phyloP scores from a whole-genome alignment of 352 stramenopile species.

The Blastocystis hominis region DNA sequence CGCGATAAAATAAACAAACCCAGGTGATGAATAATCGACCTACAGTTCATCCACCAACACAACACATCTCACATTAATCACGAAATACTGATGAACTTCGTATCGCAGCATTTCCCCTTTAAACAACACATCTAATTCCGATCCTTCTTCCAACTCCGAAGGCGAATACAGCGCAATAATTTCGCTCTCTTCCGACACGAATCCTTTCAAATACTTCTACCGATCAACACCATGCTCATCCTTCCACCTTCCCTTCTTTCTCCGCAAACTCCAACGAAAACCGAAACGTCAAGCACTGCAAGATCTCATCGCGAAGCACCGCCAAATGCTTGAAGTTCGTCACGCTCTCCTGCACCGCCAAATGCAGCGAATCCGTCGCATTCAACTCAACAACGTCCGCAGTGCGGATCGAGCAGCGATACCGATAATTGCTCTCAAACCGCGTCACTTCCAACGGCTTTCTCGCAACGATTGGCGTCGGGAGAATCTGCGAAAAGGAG shows the following conservation, averaged over 20 bases:
- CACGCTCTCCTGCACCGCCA: slow-evolving; percentile 3
- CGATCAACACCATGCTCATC: neutral
- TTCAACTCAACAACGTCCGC: neutral
- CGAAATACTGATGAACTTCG: slow-evolving; percentile 5
- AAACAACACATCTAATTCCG: neutral
- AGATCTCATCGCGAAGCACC: neutral
- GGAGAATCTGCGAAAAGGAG: neutral
- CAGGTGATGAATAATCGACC: neutral
- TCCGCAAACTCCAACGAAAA: neutral
- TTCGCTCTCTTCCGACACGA: neutral
- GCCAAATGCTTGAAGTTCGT: neutral
- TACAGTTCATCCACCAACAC: neutral
- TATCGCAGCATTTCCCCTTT: neutral
- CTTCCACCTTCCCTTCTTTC: neutral
- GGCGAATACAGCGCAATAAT: neutral
- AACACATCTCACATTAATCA: neutral
- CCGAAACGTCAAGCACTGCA: neutral
- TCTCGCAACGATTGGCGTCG: neutral
- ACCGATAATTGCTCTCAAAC: neutral
- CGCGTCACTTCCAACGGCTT: neutral
- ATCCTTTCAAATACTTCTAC: neutral
- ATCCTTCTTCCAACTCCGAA: neutral
- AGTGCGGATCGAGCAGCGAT: neutral
- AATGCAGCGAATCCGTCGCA: neutral
- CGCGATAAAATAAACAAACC: slow-evolving; percentile 15